phyloP scores from a whole-genome alignment of 345 rosid species.

The Salix viminalis region DNA sequence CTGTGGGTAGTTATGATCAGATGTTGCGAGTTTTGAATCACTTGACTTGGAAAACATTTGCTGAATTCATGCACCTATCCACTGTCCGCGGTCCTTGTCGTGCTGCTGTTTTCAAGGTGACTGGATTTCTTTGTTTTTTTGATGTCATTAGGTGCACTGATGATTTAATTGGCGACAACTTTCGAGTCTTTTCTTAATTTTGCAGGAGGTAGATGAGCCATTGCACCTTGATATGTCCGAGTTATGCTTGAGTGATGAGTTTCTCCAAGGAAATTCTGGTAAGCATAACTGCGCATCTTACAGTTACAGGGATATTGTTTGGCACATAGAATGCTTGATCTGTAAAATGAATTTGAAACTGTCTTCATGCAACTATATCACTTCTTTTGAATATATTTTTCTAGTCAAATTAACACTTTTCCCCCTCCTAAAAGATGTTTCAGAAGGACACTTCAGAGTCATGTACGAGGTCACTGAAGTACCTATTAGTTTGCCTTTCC shows the following conservation, averaged over 20 bases:
- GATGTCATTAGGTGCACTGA: neutral
- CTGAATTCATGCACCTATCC: constrained; percentile 88
- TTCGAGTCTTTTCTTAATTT: constrained; percentile 12
- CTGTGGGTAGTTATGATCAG: constrained; percentile 95
- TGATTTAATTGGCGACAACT: constrained; percentile 2
- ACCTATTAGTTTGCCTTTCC: constrained; percentile 72
- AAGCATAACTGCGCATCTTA: constrained; percentile 7
- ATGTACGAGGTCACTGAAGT: constrained; percentile 77
- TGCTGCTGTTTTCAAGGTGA: constrained; percentile 88
- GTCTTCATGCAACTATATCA: neutral
- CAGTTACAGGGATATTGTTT: neutral
- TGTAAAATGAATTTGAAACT: neutral
- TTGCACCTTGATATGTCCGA: constrained; percentile 81
- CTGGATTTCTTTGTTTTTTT: neutral
- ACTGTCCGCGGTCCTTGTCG: constrained; percentile 78
- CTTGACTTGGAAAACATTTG: constrained; percentile 92
- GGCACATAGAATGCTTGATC: neutral
- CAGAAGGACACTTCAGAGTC: constrained; percentile 71
- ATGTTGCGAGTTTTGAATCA: constrained; percentile 83
- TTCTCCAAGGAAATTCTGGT: constrained; percentile 69
- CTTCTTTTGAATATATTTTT: neutral
- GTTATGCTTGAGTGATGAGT: constrained; percentile 60
- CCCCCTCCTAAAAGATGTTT: constrained; percentile 38
- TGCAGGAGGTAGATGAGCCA: constrained; percentile 88
- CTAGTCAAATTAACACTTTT: neutral